phyloP scores from a whole-genome alignment of 2,329 filamentous ascomycete species.

The Amauroascus niger region DNA sequence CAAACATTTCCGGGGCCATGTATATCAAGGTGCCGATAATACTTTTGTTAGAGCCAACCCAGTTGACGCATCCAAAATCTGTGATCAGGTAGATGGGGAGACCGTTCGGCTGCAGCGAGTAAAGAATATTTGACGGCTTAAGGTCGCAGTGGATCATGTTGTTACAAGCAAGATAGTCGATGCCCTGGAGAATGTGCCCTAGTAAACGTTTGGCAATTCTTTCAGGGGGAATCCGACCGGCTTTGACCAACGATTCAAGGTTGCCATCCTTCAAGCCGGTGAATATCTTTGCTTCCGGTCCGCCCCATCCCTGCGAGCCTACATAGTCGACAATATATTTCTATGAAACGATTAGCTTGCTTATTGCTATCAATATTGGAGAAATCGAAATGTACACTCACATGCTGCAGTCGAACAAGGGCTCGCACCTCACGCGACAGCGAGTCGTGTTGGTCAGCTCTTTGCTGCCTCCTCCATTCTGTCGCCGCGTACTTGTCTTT shows the following conservation, averaged over 20 bases:
- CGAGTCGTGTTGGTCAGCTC: neutral
- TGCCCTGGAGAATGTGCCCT: conserved; percentile 19
- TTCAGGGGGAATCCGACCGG: neutral
- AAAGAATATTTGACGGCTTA: conserved; percentile 23
- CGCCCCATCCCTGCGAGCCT: neutral
- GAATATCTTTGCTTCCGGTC: conserved; percentile 11
- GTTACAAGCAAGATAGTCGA: conserved; percentile 18
- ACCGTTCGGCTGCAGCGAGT: conserved; percentile 9
- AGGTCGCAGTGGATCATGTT: conserved; percentile 20
- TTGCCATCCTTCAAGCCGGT: conserved; percentile 13
- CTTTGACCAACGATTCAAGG: neutral
- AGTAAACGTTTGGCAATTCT: neutral
- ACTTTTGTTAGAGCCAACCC: conserved; percentile 6
- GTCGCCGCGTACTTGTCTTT: neutral
- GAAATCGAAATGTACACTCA: neutral
- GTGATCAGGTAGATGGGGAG: conserved; percentile 17
- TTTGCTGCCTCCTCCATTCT: neutral
- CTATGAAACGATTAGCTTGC: neutral
- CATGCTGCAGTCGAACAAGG: neutral
- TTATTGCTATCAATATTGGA: neutral
- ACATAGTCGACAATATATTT: conserved; percentile 4
- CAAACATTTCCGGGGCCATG: conserved; percentile 18
- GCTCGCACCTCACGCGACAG: neutral
- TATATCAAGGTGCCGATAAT: conserved; percentile 14
- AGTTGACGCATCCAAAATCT: conserved; percentile 21